Base-by-base conservation (phyloP, 2,329 filamentous ascomycete species). In the Beauveria sp. region DNA sequence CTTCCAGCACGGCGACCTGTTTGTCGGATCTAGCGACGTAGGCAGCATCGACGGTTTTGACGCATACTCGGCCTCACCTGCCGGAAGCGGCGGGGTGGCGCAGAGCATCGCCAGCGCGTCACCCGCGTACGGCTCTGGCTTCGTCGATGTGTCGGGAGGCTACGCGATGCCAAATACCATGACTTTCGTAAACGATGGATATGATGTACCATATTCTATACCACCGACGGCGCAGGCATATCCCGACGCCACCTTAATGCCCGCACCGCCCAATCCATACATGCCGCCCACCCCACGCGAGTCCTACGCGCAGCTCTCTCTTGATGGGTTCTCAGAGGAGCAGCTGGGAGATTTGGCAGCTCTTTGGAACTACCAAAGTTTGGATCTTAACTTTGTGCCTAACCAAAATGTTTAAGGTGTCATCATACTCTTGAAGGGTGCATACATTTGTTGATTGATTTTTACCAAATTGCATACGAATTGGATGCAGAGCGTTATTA, bases 351-450 rank as follows among this genome's bases (percentile, higher is more conserved):
- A 73, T 7, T 55, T 75, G 60, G 71, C 71, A 4, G 66, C 64
- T 7, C 58, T 74, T 24, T 75, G 72, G 73, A 69, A 74, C 51
- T 73, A 73, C 45, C 68, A 72, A 62, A 71, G 69, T 24, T 64
- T 75, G 49, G 69, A 74, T 52, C 66, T 74, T 43, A 64, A 67
- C 52, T 74, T 74, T 22, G 48, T 57, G 43, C 61, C 61, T 18
- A 54, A 20, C 16, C 50, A 56, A 38, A 48, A 53, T 16, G 40
- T 46, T 2, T 60, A 48, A 48, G 2, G 3, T 20, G n/a, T 20
- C 7, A 3, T n/a, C 2, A 31, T 42, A 18, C 20, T 3, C 12
- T 14, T 8, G 14, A 14, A 8, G 7, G 50, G 50, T 22, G 42
- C 54, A 20, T 28, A 10, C 12, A 6, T 18, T 46, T 56, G 7